These are phyloP conservation scores for Penicillium sp. DNA, from an alignment of 2,329 filamentous ascomycete species.

Conservation along the genomic window DNA sequence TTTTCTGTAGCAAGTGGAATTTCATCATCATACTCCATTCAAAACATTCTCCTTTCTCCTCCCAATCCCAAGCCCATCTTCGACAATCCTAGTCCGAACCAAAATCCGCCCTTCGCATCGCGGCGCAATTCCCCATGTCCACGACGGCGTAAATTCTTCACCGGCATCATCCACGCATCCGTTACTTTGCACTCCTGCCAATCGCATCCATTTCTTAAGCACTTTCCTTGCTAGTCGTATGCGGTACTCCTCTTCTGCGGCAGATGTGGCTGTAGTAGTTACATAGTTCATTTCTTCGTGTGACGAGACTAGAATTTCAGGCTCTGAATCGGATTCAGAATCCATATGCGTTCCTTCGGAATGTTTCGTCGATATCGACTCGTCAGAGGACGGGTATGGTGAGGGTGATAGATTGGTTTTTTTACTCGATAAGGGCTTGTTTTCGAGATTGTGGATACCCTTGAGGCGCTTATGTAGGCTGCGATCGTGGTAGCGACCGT, in stretches of 20 bases:
- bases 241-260: conserved; percentile 52
- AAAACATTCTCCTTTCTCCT: conserved; percentile 6
- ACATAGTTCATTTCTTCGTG: conserved; percentile 33
- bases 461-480: conserved; percentile 3
- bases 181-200: conserved; percentile 58
- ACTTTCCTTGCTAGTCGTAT: conserved; percentile 65
- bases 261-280: conserved; percentile 33
- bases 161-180: conserved; percentile 55
- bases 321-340: conserved; percentile 41
- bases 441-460: neutral
- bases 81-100: conserved; percentile 1
- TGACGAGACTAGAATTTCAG: conserved; percentile 34
- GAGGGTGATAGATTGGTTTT: neutral
- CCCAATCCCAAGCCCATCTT: neutral
- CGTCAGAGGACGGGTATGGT: conserved; percentile 7
- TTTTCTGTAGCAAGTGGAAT: too few relatives aligned
- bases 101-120: conserved; percentile 70
- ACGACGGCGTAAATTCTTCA: conserved; percentile 61
- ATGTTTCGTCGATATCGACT: neutral
- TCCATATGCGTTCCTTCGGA: conserved; percentile 29
- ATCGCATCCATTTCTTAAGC: conserved; percentile 67
- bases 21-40: neutral
- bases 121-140: conserved; percentile 78
- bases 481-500: conserved; percentile 13
- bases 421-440: neutral